Percentiles rank a stretch among this genome's conserved stretches.
Conservation (phyloP, 495 filamentous ascomycete species). For the Sporormia fimetaria region DNA sequence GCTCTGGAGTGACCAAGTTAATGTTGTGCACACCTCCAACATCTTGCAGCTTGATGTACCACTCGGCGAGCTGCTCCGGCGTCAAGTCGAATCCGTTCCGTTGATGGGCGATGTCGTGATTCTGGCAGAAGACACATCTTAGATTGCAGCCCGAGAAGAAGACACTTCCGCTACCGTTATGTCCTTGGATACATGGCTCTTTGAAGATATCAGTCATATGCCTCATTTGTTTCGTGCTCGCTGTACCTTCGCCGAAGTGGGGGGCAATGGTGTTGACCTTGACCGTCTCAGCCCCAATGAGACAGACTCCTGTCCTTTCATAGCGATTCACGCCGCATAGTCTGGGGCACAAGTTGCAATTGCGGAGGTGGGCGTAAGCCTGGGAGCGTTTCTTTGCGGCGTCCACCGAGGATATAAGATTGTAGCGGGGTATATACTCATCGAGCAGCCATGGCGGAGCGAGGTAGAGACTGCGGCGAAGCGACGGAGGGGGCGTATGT, state of each 20-base stretch:
- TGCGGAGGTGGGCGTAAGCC: constrained; percentile 55
- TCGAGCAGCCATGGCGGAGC: constrained; percentile 68
- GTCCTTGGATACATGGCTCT: constrained; percentile 68
- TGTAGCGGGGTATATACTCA: constrained; percentile 57
- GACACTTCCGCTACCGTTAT: constrained; percentile 60
- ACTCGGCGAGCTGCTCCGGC: constrained; percentile 61
- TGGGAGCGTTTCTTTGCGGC: constrained; percentile 52
- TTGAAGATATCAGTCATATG: constrained; percentile 27
- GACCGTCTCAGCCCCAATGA: constrained; percentile 57
- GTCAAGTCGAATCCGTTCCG: constrained; percentile 63
- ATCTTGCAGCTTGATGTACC: constrained; percentile 67
- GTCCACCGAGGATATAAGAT: constrained; percentile 46
- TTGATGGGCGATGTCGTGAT: constrained; percentile 67
- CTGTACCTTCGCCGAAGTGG: constrained; percentile 51
- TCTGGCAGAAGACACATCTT: constrained; percentile 73
- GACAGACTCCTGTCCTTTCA: constrained; percentile 57
- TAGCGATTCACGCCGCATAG: constrained; percentile 64
- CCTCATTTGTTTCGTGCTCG: not conserved
- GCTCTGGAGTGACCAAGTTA: constrained; percentile 66
- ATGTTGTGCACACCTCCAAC: constrained; percentile 66
- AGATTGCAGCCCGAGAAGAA: constrained; percentile 69
- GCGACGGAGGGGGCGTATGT: not conserved
- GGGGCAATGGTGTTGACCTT: constrained; percentile 72
- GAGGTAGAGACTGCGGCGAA: constrained; percentile 46
- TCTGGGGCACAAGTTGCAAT: constrained; percentile 68